Base-by-base conservation (phyloP, 257 asterid genomes). In the Solanum phureja region DNA sequence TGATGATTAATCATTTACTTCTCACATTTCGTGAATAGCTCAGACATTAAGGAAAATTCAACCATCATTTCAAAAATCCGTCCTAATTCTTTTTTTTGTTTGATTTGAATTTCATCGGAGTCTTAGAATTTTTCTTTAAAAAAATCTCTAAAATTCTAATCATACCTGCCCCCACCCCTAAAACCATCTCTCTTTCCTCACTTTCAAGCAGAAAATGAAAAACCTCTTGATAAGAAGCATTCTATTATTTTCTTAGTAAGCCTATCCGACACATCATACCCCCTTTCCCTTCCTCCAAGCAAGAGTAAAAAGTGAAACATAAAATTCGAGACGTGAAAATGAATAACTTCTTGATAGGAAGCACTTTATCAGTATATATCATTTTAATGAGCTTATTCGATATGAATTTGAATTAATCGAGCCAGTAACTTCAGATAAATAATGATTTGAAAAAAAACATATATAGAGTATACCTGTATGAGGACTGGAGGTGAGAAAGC, bases 401-500 rank as follows among this genome's bases (percentile, higher is more conserved):
- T 0, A 19, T 2, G 6, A 34, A 34, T 34, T 7, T 21, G 0
- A 21, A 34, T 73, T 34, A 19, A 37, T 29, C n/a, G 12, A 18
- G 21, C 0, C 1, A 69, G 6, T 24, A 0, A 66, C 19, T 24
- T 24, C 2, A 4, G 19, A 66, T 66, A 24, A 33, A 11, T 5
- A 10, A 66, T 24, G 4, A 1, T 66, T 24, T 24, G 4, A 69
- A 13, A 6, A 68, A 29, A 27, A 68, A 68, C 9, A 68, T 24
- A 66, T 0, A 46, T n/a, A 64, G 16, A 68, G 19, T 6, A 2
- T 89, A 96, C 99, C 92, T 95, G 97, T 52, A 95, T 14, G 87
- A 88, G 89, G 88, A 92, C 89, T 9, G 88, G 90, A 4, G 98
- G 99, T 29, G 99, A 97, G 68, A 93, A 97, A 0, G 87, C 72